A percentile compares a stretch with the other conserved stretches of the same genome.
Conservation (phyloP, 2,329 filamentous ascomycete species). For the Venturia carpophila region DNA sequence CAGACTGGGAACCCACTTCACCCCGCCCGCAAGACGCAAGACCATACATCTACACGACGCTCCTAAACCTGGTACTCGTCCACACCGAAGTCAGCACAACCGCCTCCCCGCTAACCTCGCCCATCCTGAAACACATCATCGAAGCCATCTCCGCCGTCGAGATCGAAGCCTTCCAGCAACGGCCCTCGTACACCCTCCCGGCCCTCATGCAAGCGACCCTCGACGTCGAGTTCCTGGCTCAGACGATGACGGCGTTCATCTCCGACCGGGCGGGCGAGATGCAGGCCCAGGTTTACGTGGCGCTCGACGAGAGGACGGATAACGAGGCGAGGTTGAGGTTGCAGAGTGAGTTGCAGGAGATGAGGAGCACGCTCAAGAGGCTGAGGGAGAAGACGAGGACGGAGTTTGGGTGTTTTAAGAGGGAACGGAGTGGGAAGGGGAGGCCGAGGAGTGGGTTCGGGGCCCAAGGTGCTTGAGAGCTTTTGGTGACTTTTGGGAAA, state of each 20-base stretch:
- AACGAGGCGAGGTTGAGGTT: constrained; percentile 72
- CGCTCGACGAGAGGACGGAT: constrained; percentile 81
- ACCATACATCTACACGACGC: constrained; percentile 81
- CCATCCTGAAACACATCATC: constrained; percentile 79
- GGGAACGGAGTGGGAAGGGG: not conserved
- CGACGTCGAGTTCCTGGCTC: constrained; percentile 92
- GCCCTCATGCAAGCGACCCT: constrained; percentile 94
- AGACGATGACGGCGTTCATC: constrained; percentile 84
- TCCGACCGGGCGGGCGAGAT: constrained; percentile 72
- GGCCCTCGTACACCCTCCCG: constrained; percentile 60
- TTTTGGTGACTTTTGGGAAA: no score
- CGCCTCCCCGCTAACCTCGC: constrained; percentile 63
- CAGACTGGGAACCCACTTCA: constrained; percentile 59
- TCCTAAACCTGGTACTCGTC: constrained; percentile 79
- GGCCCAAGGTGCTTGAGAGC: not conserved
- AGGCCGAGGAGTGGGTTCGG: not conserved
- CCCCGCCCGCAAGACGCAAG: constrained; percentile 62
- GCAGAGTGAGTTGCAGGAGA: constrained; percentile 81
- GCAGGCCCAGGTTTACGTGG: constrained; percentile 86
- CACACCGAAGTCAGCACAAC: constrained; percentile 62
- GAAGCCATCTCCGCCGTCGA: constrained; percentile 73
- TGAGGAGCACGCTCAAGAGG: constrained; percentile 79
- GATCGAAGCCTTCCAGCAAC: constrained; percentile 67
- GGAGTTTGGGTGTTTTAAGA: constrained; percentile 50
- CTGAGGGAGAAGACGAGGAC: constrained; percentile 73